phyloP scores from a whole-genome alignment of 2,329 filamentous ascomycete species.

The Botryotinia narcissicola region DNA sequence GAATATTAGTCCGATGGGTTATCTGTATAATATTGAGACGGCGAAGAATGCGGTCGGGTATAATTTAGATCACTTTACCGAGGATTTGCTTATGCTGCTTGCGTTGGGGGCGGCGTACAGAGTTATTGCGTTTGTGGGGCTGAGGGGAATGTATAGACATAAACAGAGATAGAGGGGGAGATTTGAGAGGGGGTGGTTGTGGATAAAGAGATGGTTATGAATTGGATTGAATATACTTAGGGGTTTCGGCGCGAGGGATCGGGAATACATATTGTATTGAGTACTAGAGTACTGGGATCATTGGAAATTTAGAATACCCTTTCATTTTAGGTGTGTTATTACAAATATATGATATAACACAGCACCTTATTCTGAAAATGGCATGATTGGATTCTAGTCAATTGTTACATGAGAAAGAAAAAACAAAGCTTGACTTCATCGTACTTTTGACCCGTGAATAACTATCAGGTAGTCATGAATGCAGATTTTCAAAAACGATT shows the following conservation, averaged over 20 bases:
- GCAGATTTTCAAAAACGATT: neutral
- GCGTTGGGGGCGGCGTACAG: conserved; percentile 32
- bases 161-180: conserved; percentile 28
- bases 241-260: neutral
- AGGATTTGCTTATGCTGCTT: conserved; percentile 47
- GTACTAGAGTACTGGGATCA: neutral
- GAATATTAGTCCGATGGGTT: conserved; percentile 48
- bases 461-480: too few species aligned
- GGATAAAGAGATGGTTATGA: neutral
- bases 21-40: conserved; percentile 51
- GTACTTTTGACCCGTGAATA: accelerated
- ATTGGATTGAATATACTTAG: neutral
- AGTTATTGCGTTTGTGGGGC: conserved; percentile 45
- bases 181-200: neutral
- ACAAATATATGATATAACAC: neutral
- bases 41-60: conserved; percentile 48
- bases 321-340: neutral
- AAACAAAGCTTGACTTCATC: neutral
- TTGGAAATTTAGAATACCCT: neutral
- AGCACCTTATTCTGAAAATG: neutral
- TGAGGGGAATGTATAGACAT: conserved; percentile 36
- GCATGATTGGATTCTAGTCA: neutral
- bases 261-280: neutral
- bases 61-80: conserved; percentile 44
- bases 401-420: neutral